Evolutionary conservation across 2,329 filamentous ascomycete genomes (phyloP).

Genomic region (Epichloe festucae): DNA sequence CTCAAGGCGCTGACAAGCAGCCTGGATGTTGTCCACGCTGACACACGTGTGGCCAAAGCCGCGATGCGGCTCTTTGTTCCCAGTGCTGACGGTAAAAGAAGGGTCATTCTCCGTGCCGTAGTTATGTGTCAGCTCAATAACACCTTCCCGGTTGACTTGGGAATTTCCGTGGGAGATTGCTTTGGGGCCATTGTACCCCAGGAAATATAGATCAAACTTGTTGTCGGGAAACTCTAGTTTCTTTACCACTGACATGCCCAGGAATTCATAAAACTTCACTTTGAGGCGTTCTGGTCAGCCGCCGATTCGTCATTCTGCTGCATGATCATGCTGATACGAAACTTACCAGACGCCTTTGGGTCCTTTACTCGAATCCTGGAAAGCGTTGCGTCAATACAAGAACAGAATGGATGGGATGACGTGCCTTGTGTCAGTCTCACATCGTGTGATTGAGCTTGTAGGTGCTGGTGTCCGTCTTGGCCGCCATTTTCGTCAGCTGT

Average conservation of each 20-base stretch:
- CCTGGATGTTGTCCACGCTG: conserved; percentile 71
- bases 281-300: conserved; percentile 8
- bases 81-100: conserved; percentile 69
- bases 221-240: conserved; percentile 71
- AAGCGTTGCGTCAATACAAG: conserved; percentile 6
- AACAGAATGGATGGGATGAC: background rate
- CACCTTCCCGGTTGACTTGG: conserved; percentile 69
- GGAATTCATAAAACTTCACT: conserved; percentile 88
- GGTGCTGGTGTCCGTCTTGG: conserved; percentile 56
- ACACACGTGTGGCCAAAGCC: conserved; percentile 83
- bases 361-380: conserved; percentile 85
- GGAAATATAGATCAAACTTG: conserved; percentile 93
- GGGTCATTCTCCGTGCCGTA: conserved; percentile 83
- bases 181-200: conserved; percentile 69
- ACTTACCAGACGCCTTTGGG: conserved; percentile 60
- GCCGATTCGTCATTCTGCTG: background rate
- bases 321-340: too few species aligned
- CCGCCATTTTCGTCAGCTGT: conserved; percentile 36
- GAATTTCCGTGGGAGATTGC: conserved; percentile 62
- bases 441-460: conserved; percentile 90
- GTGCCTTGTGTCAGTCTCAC: conserved; percentile 29
- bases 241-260: conserved; percentile 75
- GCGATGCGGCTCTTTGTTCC: conserved; percentile 77
- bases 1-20: conserved; percentile 78
- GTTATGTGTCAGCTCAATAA: conserved; percentile 75